phyloP scores from a whole-genome alignment of 148 eudicot species.

The Euryodendron excelsum region DNA sequence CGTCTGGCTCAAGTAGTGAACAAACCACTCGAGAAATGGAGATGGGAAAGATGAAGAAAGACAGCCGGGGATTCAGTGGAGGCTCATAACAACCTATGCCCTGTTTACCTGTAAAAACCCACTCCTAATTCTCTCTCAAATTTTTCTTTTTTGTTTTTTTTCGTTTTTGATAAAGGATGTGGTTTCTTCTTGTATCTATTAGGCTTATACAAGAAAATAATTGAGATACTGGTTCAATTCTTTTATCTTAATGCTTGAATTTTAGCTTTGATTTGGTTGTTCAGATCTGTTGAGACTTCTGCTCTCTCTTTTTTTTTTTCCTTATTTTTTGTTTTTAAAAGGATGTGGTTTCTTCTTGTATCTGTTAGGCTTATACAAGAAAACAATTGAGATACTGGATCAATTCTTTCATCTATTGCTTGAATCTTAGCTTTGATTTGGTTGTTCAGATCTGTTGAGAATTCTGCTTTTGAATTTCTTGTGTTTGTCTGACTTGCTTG shows the following conservation, averaged over 20 bases:
- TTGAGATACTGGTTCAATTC: not conserved
- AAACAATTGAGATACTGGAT: not conserved
- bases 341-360: not conserved
- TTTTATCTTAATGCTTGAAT: constrained; percentile 14
- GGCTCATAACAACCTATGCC: constrained; percentile 8
- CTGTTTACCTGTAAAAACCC: not conserved
- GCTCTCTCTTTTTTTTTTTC: too few relatives aligned
- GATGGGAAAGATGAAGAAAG: constrained; percentile 58
- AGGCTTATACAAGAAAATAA: constrained; percentile 4
- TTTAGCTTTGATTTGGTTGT: constrained; percentile 11
- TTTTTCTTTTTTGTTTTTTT: not conserved
- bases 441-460: constrained; percentile 12
- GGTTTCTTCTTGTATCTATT: constrained; percentile 7
- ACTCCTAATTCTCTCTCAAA: not conserved
- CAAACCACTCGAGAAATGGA: constrained; percentile 70
- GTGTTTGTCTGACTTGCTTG: not conserved
- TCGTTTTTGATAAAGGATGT: not conserved
- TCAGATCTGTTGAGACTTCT: not conserved
- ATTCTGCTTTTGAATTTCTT: not conserved
- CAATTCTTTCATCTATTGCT: constrained; percentile 15
- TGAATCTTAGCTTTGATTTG: constrained; percentile 1
- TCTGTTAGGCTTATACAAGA: constrained; percentile 2
- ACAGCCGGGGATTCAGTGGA: constrained; percentile 53
- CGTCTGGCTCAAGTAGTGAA: constrained; percentile 88
- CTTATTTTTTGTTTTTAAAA: too few relatives aligned